Base-by-base conservation (phyloP, 139 green algal species). In the Gonium pectorale region DNA sequence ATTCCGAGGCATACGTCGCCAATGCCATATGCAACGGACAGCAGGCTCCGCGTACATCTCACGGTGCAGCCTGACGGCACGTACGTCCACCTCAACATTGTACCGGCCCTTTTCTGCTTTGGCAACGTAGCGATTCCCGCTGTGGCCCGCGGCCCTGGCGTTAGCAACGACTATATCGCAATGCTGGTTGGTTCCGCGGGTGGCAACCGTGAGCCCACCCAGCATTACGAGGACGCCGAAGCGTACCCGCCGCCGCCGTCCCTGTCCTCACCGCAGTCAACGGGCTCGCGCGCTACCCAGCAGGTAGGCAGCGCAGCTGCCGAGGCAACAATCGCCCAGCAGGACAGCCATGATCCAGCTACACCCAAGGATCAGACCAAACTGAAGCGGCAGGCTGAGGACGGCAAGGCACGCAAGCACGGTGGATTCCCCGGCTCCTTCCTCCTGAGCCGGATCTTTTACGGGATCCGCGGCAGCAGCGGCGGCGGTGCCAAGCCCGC, bases 321-420 rank as follows among this genome's bases (percentile, higher is more conserved):
- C 27, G 11, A 11, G 13, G 64, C 13, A 49, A 70, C 29, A 19
- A n/a, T n/a, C n/a, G n/a, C n/a, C n/a, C n/a, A n/a, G n/a, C n/a
- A n/a, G n/a, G n/a, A n/a, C n/a, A n/a, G n/a, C n/a, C n/a, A 15
- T 27, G 40, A 73, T 22, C 67, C 68, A 4, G 52, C 37, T 38
- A 56, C 72, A 11, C 24, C 72, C 4, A 81, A 81, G 56, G 74
- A 81, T n/a, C 74, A 81, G 31, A 81, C 26, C 38, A 81, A 56
- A 38, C 5, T 9, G 2, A 27, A 15, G 33, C 69, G 69, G 2
- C 38, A 46, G 7, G 74, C 5, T 24, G 54, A n/a, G 4, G 56
- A 9, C 60, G 31, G 1, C 5, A 70, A 69, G 56, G 72, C 51
- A 9, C 54, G 37, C 56, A 81, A 68, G 49, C 33, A 46, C 37